Evolutionary conservation across 352 stramenopile species (phyloP), one percentile per base, ranked within the genome.

Genomic region (Globisporangium megalacanthum): DNA sequence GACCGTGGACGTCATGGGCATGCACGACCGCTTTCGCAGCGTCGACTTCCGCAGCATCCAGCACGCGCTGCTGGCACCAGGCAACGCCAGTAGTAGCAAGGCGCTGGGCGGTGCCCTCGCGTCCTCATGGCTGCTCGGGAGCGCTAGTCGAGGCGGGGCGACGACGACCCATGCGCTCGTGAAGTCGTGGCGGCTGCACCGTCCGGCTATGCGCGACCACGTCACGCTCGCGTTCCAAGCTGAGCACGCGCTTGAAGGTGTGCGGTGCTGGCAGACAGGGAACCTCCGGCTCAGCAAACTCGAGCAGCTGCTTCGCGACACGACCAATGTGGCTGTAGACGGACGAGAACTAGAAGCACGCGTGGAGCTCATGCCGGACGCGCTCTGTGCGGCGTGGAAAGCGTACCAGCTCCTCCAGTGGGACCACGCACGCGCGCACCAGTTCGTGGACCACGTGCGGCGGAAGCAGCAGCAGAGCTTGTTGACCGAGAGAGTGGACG

Each of bases 21-120:
- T 65, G 25, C 37, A 51, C n/a, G 63, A 77, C 9, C 65, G 65
- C 10, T 64, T 73, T 13, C 15, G 22, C 3, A 62, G 58, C 31
- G 19, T 57, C 15, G 72, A 79, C 50, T 72, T 79, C n/a, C 66
- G 65, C 8, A 75, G 61, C 52, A 75, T 79, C 45, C 66, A 79
- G 36, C 67, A 65, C 8, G 45, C 63, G 3, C 36, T 77, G 9
- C 25, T 58, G 31, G 33, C 33, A 2, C 36, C 54, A 6, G 46
- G 45, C 31, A 45, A 10, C 36, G 22, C 8, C 10, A 51, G 36
- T n/a, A 25, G 10, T 19, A 20, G 33, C 45, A 47, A 47, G 25
- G 14, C 55, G 14, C 33, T 62, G n/a, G 39, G 37, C 8, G 53
- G 39, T 33, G 50, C 22, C 53, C 61, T 58, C 35, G 49, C 25